These are phyloP conservation scores for Chlamydomonas sp. DNA, from an alignment of 139 green algal genomes.

Conservation along the genomic window DNA sequence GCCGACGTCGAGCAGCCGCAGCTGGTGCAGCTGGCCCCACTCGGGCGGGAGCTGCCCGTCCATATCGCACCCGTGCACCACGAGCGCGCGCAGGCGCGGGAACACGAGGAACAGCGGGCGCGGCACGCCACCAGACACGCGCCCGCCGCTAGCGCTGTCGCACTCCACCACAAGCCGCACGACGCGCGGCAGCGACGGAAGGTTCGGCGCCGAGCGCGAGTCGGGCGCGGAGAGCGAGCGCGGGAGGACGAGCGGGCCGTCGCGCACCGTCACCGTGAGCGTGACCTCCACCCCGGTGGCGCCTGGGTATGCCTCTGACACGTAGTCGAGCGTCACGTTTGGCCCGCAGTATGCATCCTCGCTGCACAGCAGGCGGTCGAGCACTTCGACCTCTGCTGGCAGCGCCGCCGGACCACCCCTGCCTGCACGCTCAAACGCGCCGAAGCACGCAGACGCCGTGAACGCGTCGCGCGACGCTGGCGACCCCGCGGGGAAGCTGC, in stretches of 20 bases:
- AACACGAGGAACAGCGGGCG: conserved; percentile 9
- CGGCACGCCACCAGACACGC: conserved; percentile 23
- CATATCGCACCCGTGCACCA: conserved; percentile 2
- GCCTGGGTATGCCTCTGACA: too few relatives aligned
- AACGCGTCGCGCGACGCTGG: conserved; percentile 9
- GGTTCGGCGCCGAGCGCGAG: not conserved
- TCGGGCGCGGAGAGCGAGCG: not conserved
- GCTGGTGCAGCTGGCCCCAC: not conserved
- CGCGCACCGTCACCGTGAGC: not conserved
- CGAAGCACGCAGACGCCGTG: conserved; percentile 23
- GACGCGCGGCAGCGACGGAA: conserved; percentile 16
- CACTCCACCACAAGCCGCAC: too few relatives aligned
- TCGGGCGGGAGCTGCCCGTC: not conserved
- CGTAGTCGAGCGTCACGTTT: too few relatives aligned
- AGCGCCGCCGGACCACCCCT: not conserved
- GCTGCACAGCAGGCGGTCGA: conserved; percentile 33
- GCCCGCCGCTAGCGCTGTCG: not conserved
- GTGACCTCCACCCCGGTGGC: not conserved
- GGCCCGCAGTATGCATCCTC: conserved; percentile 22
- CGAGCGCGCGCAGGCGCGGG: conserved; percentile 25
- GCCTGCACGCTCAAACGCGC: conserved; percentile 14
- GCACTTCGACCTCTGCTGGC: conserved; percentile 16
- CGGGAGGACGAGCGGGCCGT: not conserved
- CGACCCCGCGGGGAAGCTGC: too few relatives aligned
- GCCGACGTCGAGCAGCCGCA: conserved; percentile 1